A percentile compares a stretch with the other conserved stretches of the same genome.
These are phyloP conservation scores for Pseudotsuga menziesii DNA, from an alignment of 75 land plant species.

Conservation along the genomic window DNA sequence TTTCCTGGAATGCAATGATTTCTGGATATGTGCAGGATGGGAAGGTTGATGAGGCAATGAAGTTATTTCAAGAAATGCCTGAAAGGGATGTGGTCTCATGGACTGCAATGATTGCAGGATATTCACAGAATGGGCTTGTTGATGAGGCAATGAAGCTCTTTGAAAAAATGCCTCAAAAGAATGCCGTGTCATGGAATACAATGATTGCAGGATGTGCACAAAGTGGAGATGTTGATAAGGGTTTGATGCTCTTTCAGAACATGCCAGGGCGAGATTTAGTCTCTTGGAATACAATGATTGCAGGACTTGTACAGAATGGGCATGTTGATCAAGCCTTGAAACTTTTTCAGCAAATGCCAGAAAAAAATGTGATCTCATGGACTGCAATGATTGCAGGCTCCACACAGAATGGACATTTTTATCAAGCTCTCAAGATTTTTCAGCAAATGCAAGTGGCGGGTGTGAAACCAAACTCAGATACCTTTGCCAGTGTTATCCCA, in stretches of 20 bases:
- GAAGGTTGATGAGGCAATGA: not conserved
- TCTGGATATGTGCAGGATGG: not conserved
- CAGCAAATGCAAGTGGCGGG: slow-evolving; percentile 18
- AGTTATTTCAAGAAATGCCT: not conserved
- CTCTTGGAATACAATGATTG: slow-evolving; percentile 6
- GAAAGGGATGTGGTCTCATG: not conserved
- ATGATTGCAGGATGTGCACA: slow-evolving; percentile 8
- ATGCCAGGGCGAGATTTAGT: not conserved
- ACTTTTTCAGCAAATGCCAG: not conserved
- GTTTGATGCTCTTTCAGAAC: not conserved
- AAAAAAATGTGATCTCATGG: slow-evolving; percentile 15
- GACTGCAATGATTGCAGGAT: slow-evolving; percentile 7
- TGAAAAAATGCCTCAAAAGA: not conserved
- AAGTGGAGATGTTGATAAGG: not conserved
- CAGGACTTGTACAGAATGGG: slow-evolving; percentile 2
- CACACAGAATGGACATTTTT: slow-evolving; percentile 7
- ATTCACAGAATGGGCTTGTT: not conserved
- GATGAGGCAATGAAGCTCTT: not conserved
- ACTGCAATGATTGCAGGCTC: slow-evolving; percentile 20
- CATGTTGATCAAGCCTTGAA: not conserved
- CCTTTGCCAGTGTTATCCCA: not conserved
- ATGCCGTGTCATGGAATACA: slow-evolving; percentile 2
- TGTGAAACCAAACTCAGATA: slow-evolving; percentile 6
- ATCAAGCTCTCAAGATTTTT: not conserved
- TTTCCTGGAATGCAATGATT: slow-evolving; percentile 8